Conservation (phyloP, 2,329 filamentous ascomycete genomes). For the Phyllosticta citribraziliensis region DNA sequence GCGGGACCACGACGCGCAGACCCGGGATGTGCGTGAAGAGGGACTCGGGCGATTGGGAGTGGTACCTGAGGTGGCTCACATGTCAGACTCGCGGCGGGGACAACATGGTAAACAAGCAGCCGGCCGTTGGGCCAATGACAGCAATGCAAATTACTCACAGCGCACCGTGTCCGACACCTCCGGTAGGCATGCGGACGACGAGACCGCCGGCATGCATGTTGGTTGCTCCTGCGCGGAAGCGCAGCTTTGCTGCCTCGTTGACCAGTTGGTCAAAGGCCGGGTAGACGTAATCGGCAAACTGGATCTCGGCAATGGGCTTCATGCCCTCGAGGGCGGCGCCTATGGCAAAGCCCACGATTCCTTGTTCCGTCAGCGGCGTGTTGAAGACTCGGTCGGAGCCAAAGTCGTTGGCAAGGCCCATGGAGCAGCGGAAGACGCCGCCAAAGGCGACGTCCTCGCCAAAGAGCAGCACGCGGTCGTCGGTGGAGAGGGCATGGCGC, state of each 20-base stretch:
- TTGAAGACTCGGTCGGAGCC: conserved; percentile 90
- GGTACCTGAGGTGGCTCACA: conserved; percentile 49
- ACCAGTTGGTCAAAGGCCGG: conserved; percentile 91
- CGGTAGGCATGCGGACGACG: conserved; percentile 83
- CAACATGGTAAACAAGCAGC: neutral
- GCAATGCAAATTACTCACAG: conserved; percentile 37
- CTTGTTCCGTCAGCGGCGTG: conserved; percentile 87
- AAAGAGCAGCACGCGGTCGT: conserved; percentile 82
- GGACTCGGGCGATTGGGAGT: conserved; percentile 81
- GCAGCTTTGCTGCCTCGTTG: conserved; percentile 82
- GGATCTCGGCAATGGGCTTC: conserved; percentile 87
- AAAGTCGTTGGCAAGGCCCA: conserved; percentile 80
- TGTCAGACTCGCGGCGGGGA: neutral
- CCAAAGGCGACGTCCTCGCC: conserved; percentile 97
- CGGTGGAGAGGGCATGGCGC: conserved; percentile 67
- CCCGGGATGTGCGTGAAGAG: conserved; percentile 85
- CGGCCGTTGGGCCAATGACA: too few relatives aligned
- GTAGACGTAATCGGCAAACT: conserved; percentile 91
- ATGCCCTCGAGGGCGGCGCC: conserved; percentile 84
- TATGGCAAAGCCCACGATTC: conserved; percentile 87
- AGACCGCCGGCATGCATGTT: conserved; percentile 56
- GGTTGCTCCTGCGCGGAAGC: conserved; percentile 60
- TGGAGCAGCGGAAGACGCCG: conserved; percentile 89
- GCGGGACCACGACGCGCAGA: conserved; percentile 72
- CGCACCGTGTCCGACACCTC: conserved; percentile 80